Evolutionary conservation across 495 filamentous ascomycete species (phyloP).

Genomic region (Lentithecium fluviatile): DNA sequence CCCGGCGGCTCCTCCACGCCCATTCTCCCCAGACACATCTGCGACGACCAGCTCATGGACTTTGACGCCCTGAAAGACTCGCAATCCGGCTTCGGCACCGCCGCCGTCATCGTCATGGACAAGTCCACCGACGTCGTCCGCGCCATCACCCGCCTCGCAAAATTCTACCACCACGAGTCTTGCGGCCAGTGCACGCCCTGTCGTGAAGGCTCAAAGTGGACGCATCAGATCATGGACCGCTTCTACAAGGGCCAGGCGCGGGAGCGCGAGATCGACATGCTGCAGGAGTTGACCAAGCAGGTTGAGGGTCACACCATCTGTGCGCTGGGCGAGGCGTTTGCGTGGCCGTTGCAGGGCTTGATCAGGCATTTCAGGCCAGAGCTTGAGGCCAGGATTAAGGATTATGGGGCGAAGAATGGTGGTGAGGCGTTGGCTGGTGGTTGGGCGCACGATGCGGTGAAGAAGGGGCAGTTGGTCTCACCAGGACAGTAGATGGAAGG

Average conservation of each 20-base stretch:
- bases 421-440: conserved; percentile 78
- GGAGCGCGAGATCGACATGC: conserved; percentile 95
- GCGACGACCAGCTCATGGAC: conserved; percentile 96
- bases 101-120: conserved; percentile 98
- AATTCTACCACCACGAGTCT: conserved; percentile 97
- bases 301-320: conserved; percentile 99
- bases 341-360: conserved; percentile 96
- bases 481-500: conserved; percentile 62
- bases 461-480: conserved; percentile 78
- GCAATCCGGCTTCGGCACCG: conserved; percentile 95
- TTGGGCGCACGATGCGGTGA: conserved; percentile 72
- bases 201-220: conserved; percentile 96
- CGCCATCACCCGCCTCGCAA: conserved; percentile 84
- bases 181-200: conserved; percentile 99
- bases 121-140: conserved; percentile 94
- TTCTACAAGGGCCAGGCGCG: conserved; percentile 88
- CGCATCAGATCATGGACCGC: conserved; percentile 95
- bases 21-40: conserved; percentile 81
- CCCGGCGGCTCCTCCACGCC: conserved; percentile 96
- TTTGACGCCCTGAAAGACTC: conserved; percentile 98
- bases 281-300: conserved; percentile 98
- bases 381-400: conserved; percentile 81
- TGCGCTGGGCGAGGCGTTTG: conserved; percentile 95
- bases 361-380: conserved; percentile 97
- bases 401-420: conserved; percentile 66